Conservation (phyloP, 2,329 filamentous ascomycete species). For the Fusarium floridanum region DNA sequence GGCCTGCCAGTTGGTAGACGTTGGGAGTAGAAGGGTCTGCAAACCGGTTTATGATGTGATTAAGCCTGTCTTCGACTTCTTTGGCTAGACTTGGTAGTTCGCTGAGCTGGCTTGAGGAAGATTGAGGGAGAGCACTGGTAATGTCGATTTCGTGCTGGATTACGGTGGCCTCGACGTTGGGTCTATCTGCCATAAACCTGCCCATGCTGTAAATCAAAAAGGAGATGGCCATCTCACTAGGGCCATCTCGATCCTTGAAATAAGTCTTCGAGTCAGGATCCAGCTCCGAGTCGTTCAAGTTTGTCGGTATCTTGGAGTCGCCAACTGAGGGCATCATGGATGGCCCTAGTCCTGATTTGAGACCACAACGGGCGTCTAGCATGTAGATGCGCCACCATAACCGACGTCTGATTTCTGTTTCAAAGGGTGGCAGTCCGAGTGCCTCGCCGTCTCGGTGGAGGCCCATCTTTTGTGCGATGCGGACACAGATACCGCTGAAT, state of each 20-base stretch:
- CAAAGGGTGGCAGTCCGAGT: not conserved
- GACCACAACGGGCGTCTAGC: not conserved
- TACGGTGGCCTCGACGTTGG: not conserved
- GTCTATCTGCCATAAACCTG: not conserved
- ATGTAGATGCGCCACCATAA: not conserved
- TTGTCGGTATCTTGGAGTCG: not conserved
- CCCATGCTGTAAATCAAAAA: not conserved
- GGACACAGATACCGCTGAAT: not conserved
- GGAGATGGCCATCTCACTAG: not conserved
- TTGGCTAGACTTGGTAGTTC: not conserved
- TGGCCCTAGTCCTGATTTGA: not conserved
- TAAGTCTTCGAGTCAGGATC: not conserved
- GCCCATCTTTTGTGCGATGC: not conserved
- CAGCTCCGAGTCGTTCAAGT: not conserved
- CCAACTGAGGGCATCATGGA: not conserved
- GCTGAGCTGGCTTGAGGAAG: not conserved
- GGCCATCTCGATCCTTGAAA: not conserved
- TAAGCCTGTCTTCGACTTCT: not conserved
- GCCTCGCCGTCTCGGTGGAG: not conserved
- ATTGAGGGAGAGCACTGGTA: not conserved
- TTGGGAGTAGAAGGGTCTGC: not conserved
- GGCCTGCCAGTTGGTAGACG: not conserved
- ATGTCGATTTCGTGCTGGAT: not conserved
- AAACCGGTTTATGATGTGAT: not conserved
- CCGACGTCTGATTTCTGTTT: not conserved